Evolutionary conservation across 768 basidiomycete genomes (phyloP), one percentile per base, ranked within the genome.

Genomic region (Pulveroboletus sp.): DNA sequence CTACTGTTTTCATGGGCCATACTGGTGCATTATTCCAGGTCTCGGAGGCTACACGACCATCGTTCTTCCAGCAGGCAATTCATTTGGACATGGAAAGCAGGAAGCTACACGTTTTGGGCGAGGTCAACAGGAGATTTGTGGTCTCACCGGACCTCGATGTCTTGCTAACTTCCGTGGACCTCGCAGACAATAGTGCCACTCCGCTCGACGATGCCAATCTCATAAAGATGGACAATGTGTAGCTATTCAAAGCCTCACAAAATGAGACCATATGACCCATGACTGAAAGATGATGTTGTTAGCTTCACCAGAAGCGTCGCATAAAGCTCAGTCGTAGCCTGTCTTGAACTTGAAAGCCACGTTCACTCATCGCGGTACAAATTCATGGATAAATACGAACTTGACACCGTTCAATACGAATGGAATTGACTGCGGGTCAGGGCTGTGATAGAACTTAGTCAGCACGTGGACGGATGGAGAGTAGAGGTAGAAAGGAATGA

Each of bases 11-110:
- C 21, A 5, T 35, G 43, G 33, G 18, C 6, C 15, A 6, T 32
- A 26, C 46, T 49, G 6, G 61, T 11, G 6, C 26, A 8, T 44
- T 27, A 46, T 39, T 32, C 59, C 90, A 64, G 93, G 84, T 95
- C 30, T 81, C 79, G 15, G 82, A 86, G 9, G 89, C 85, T 8
- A 91, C 89, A 2, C 86, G 86, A 48, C 82, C 91, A 1, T 87
- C 90, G 0, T 95, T 95, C 67, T 76, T 94, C 3, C 90, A 94
- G 64, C 91, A 95, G 49, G 86, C 88, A 6, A 84, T 89, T 17
- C 77, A 84, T 57, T 62, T 95, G 27, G 84, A 95, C 63, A 60
- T 70, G 45, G 68, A 68, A 35, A 70, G 74, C 17, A 86, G 85
- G 58, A 73, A 72, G 24, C 68, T 92, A 18, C 76, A 75, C 33